Percentiles rank a stretch among this genome's conserved stretches.
These are phyloP conservation scores for Lyophyllum shimeji DNA, from an alignment of 768 basidiomycete genomes.

Conservation along the genomic window DNA sequence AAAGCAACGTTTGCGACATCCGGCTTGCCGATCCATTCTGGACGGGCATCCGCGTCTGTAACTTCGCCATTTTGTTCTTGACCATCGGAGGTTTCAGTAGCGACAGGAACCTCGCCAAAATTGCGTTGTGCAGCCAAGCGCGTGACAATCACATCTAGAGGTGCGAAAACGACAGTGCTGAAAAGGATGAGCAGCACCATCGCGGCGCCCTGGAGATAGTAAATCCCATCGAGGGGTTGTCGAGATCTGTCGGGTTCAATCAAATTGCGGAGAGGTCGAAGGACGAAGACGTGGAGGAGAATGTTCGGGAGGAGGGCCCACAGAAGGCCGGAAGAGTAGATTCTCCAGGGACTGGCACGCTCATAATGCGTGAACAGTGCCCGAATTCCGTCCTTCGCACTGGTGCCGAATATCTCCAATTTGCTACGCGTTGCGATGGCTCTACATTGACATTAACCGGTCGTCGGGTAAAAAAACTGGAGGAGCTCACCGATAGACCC, in stretches of 20 bases:
- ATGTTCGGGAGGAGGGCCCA: conserved; percentile 43
- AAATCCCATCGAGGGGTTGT: background rate
- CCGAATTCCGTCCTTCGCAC: conserved; percentile 26
- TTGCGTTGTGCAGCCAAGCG: conserved; percentile 23
- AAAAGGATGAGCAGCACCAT: conserved; percentile 12
- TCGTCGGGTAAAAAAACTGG: no score
- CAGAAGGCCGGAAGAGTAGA: conserved; percentile 57
- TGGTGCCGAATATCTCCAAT: no score
- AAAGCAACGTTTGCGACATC: no score
- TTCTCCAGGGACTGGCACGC: conserved; percentile 52
- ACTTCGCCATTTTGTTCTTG: no score
- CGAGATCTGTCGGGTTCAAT: background rate
- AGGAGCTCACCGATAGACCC: background rate
- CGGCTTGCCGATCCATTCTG: no score
- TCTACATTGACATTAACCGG: no score
- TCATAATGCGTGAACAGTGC: conserved; percentile 60
- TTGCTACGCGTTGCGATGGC: no score
- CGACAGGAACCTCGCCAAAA: background rate
- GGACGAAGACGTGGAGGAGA: conserved; percentile 16
- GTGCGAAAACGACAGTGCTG: conserved; percentile 18
- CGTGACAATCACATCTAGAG: conserved; percentile 25
- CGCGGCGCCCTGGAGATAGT: background rate
- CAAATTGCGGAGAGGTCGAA: conserved; percentile 28
- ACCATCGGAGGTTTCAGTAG: no score
- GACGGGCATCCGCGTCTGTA: no score